Evolutionary conservation across 2,329 filamentous ascomycete species (phyloP), one percentile per base, ranked within the genome.

Genomic region (Phialophora chinensis): DNA sequence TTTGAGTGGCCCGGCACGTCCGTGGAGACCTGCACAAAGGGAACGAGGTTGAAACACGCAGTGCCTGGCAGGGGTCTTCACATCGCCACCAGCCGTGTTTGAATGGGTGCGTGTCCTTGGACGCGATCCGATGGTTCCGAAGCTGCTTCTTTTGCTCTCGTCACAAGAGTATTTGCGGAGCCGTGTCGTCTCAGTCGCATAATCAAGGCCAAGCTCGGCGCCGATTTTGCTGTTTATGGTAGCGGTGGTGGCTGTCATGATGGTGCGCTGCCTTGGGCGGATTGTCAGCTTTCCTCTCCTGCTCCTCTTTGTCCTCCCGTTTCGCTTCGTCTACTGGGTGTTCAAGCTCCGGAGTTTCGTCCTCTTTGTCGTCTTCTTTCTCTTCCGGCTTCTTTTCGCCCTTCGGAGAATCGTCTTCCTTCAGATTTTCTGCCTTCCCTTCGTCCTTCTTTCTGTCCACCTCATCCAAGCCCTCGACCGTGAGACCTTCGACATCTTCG

Each of bases 131-230:
- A n/a, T 44, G 38, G 38, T n/a, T 17, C 17, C 38, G 38, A 44
- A 10, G 49, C 20, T 27, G 23, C 53, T 35, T 3, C 29, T 31
- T 29, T 33, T 35, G 53, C 14, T 55, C 27, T 11, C 4, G 27
- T 2, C 27, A 27, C 23, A 53, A 11, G 12, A 53, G 5, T 29
- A 8, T 35, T 55, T 33, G 3, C n/a, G 4, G 53, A 14, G 25
- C 27, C 27, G 47, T 54, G 31, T 47, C 6, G 38, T 44, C 38
- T 11, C 27, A 44, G 29, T 50, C 14, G 42, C 17, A 31, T 7
- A 17, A 31, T 66, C 56, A 68, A 49, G 59, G 44, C 31, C 50
- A 58, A 33, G 44, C 33, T 60, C 56, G 35, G 35, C 55, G 57
- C 42, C 44, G 25, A 12, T 68, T 61, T 1, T 59, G 47, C 35